A percentile compares a stretch with the other conserved stretches of the same genome.
These are phyloP conservation scores for Suillus luteus DNA, from an alignment of 768 basidiomycete species.

Conservation along the genomic window DNA sequence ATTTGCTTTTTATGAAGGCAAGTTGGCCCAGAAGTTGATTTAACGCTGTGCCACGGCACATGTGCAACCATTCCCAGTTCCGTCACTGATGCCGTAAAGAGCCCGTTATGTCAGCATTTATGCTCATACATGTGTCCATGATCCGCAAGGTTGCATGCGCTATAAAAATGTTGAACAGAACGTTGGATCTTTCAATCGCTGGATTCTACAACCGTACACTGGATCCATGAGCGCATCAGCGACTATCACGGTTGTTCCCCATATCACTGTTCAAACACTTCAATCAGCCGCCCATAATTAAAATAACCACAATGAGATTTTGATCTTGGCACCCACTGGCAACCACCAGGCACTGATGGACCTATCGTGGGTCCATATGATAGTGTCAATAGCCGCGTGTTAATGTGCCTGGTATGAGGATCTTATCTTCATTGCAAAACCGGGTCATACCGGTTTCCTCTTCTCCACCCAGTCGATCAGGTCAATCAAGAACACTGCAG, in stretches of 20 bases:
- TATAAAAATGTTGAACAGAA: background rate
- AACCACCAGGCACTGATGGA: background rate
- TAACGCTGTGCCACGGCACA: background rate
- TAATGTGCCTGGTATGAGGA: conserved; percentile 1
- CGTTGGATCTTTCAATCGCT: background rate
- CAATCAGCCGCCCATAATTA: background rate
- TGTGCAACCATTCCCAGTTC: background rate
- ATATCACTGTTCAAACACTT: background rate
- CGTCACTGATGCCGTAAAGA: background rate
- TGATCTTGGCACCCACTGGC: background rate
- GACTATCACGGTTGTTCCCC: background rate
- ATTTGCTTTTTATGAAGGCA: background rate
- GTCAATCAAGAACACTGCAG: background rate
- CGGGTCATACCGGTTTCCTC: background rate
- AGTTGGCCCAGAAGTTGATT: background rate
- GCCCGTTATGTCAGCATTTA: background rate
- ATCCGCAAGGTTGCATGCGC: background rate
- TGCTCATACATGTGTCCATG: background rate
- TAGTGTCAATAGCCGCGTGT: background rate
- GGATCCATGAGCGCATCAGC: background rate
- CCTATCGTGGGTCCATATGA: background rate
- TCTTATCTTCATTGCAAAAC: background rate
- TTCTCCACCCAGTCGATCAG: background rate
- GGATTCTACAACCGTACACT: background rate
- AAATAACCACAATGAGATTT: too few relatives aligned